phyloP scores from a whole-genome alignment of 768 basidiomycete genomes.

The Suillus subalutaceus region DNA sequence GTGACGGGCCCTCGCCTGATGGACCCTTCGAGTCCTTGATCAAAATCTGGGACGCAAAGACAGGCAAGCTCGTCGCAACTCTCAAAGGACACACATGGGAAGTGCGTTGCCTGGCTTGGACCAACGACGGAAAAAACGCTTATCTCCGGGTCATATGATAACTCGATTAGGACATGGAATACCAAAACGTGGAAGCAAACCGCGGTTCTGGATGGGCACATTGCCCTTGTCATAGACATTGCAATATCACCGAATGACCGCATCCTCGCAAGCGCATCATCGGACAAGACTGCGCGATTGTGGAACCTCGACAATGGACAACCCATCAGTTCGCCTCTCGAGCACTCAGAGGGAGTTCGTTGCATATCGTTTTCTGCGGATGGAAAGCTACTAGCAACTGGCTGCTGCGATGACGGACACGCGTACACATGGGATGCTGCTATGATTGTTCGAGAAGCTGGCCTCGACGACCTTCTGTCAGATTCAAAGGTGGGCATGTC shows the following conservation, averaged over 20 bases:
- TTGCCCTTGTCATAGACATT: conserved; percentile 11
- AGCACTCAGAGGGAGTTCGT: neutral
- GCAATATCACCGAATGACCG: neutral
- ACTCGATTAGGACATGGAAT: neutral
- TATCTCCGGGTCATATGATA: neutral
- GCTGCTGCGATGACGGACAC: neutral
- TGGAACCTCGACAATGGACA: neutral
- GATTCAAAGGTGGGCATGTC: neutral
- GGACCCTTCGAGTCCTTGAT: too few species aligned
- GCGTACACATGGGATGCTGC: neutral
- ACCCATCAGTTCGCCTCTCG: neutral
- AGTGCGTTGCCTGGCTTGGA: neutral
- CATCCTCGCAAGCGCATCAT: conserved; percentile 16
- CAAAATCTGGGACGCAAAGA: neutral
- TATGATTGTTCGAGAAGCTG: neutral
- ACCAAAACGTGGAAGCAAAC: too few species aligned
- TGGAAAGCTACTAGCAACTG: neutral
- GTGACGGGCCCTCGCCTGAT: too few species aligned
- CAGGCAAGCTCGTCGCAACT: conserved; percentile 6
- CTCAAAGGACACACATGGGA: neutral
- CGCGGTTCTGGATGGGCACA: neutral
- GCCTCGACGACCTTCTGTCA: neutral
- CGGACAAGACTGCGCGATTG: neutral
- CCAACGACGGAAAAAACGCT: neutral
- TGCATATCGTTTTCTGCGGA: conserved; percentile 2